Evolutionary conservation across 2,329 filamentous ascomycete genomes (phyloP), one percentile per base, ranked within the genome.

Genomic region (Aspergillus caelatus): DNA sequence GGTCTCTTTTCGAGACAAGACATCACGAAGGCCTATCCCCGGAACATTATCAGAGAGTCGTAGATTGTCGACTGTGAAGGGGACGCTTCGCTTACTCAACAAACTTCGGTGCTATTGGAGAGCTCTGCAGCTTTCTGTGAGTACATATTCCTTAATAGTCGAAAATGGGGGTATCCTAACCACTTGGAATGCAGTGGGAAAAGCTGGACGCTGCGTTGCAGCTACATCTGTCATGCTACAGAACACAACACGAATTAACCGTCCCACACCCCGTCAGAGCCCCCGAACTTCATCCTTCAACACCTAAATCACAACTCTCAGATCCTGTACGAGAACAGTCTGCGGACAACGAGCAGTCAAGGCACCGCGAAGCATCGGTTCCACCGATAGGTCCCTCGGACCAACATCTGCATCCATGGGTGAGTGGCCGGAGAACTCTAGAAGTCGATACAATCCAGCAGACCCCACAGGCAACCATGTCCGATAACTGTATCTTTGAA

Each of bases 41-140:
- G 26, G 26, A 28, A 9, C 14, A 26, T 16, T 30, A 30, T 3
- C 23, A 30, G 46, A 50, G 23, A 50, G 14, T 30, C 46, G 26
- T 21, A 48, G 56, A 36, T 21, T 58, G 21, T 45, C 39, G 16
- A 8, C 28, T 26, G 56, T 58, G 28, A 23, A 58, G n/a, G 26
- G 36, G 7, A 36, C 41, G 12, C 28, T 58, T 28, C 14, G 23
- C 12, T 46, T 58, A 32, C 26, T 58, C 4, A 39, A 50, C 21
- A 32, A n/a, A 19, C 56, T 46, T 28, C 36, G 56, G 14, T 30
- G 32, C 3, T 48, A 58, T 58, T 58, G 56, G 56, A 58, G 30
- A n/a, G 56, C 41, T 19, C 34, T 58, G 12, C 39, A 58, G 3
- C 41, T 30, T 58, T 45, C 39, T 43, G 56, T 58, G 26, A 58